phyloP scores from a whole-genome alignment of 2,329 filamentous ascomycete genomes.

The Simplicillium aogashimaense region DNA sequence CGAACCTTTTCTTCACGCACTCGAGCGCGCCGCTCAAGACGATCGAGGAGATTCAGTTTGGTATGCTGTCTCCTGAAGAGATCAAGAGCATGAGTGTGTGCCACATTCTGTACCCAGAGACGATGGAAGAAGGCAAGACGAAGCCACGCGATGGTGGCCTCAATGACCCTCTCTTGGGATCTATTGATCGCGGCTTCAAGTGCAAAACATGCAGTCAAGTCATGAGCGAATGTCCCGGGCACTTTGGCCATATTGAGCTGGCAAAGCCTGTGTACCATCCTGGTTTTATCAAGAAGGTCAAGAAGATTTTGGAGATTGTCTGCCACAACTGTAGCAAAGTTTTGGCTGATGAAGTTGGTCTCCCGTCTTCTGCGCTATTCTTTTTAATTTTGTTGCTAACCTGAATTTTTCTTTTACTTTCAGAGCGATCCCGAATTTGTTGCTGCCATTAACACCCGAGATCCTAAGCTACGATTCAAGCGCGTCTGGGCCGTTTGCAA shows the following conservation, averaged over 20 bases:
- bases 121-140: slow-evolving; percentile 92
- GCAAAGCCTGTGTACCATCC: slow-evolving; percentile 90
- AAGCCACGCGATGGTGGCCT: slow-evolving; percentile 85
- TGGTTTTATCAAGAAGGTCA: slow-evolving; percentile 98
- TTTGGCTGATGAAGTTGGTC: slow-evolving; percentile 95
- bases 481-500: slow-evolving; percentile 89
- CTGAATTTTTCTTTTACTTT: slow-evolving; percentile 36
- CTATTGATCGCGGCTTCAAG: slow-evolving; percentile 90
- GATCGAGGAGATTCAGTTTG: slow-evolving; percentile 98
- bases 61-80: slow-evolving; percentile 93
- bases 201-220: slow-evolving; percentile 95
- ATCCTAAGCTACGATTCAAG: slow-evolving; percentile 91
- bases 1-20: slow-evolving; percentile 83
- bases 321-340: slow-evolving; percentile 99
- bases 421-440: slow-evolving; percentile 78
- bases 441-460: slow-evolving; percentile 72
- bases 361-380: slow-evolving; percentile 42
- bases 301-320: slow-evolving; percentile 97
- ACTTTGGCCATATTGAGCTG: slow-evolving; percentile 98
- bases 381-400: slow-evolving; percentile 53
- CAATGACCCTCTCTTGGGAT: slow-evolving; percentile 92
- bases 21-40: slow-evolving; percentile 94
- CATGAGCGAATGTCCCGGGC: slow-evolving; percentile 91
- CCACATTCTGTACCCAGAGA: slow-evolving; percentile 96
- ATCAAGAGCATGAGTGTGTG: slow-evolving; percentile 98